Percentiles rank a stretch among this genome's conserved stretches.
phyloP scores from a whole-genome alignment of 768 basidiomycete genomes.

The Lenzites betulinus region DNA sequence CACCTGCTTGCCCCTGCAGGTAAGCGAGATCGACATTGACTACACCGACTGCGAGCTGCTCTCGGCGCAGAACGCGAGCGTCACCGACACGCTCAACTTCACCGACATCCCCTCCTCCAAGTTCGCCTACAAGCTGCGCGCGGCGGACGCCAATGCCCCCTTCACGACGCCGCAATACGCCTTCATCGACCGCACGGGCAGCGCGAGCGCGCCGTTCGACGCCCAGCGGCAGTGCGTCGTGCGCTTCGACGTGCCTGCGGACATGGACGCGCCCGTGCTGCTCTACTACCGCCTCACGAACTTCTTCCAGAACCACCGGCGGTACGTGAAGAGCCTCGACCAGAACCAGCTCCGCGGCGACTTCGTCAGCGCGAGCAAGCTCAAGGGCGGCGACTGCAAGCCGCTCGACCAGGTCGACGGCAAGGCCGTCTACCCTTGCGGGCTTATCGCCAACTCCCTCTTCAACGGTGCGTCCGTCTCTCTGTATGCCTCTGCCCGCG shows the following conservation, averaged over 20 bases:
- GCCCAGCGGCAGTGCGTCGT: conserved; percentile 68
- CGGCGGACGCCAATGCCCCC: conserved; percentile 53
- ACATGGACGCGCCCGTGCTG: conserved; percentile 74
- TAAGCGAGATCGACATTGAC: conserved; percentile 93
- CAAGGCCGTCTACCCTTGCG: conserved; percentile 87
- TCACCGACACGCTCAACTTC: conserved; percentile 41
- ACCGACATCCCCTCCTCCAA: conserved; percentile 62
- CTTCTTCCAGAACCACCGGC: conserved; percentile 97
- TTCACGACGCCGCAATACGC: conserved; percentile 68
- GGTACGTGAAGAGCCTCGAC: conserved; percentile 92
- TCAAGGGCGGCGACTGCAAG: conserved; percentile 83
- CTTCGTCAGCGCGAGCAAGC: conserved; percentile 44
- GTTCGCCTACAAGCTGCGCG: conserved; percentile 66
- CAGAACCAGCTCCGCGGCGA: conserved; percentile 84
- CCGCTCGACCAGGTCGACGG: conserved; percentile 61
- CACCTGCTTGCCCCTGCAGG: conserved; percentile 44
- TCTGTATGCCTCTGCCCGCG: background rate
- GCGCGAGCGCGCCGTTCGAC: conserved; percentile 43
- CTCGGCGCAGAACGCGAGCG: conserved; percentile 37
- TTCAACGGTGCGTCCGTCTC: conserved; percentile 80
- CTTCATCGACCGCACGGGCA: conserved; percentile 60
- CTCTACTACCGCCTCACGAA: conserved; percentile 97
- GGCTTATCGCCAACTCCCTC: conserved; percentile 93
- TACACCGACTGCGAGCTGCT: conserved; percentile 89
- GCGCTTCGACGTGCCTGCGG: conserved; percentile 79